Conservation (phyloP, 768 basidiomycete species). For the Daedaleopsis nitida region DNA sequence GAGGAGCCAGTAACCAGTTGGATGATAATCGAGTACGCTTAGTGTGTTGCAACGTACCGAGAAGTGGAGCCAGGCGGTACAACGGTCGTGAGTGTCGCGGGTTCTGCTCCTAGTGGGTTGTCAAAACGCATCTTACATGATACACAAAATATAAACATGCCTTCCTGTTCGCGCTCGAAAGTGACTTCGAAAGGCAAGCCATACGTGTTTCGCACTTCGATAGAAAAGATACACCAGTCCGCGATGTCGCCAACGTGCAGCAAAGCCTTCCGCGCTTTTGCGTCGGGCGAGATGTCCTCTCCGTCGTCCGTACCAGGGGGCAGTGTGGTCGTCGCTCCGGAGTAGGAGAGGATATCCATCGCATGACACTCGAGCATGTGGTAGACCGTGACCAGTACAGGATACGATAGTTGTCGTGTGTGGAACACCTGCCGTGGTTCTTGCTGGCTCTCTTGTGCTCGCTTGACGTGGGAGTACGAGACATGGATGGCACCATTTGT, state of each 20-base stretch:
- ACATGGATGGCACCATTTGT: constrained; percentile 78
- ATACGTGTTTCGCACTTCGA: constrained; percentile 92
- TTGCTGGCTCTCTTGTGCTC: constrained; percentile 34
- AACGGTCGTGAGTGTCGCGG: constrained; percentile 49
- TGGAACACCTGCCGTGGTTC: constrained; percentile 62
- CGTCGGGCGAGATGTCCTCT: constrained; percentile 20
- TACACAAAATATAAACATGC: constrained; percentile 33
- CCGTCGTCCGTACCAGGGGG: constrained; percentile 21
- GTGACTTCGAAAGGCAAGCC: constrained; percentile 89
- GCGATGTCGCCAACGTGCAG: constrained; percentile 50
- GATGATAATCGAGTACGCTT: not conserved
- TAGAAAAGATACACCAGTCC: constrained; percentile 83
- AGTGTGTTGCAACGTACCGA: constrained; percentile 49
- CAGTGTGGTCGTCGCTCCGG: constrained; percentile 24
- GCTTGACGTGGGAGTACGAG: constrained; percentile 76
- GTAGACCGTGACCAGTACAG: constrained; percentile 92
- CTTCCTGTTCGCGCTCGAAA: constrained; percentile 67
- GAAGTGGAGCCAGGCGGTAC: constrained; percentile 90
- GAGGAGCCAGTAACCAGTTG: not conserved
- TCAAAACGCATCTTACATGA: not conserved
- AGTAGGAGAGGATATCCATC: constrained; percentile 80
- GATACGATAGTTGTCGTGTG: constrained; percentile 85
- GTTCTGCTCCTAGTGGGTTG: constrained; percentile 38
- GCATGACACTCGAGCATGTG: constrained; percentile 88
- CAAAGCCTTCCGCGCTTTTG: constrained; percentile 29